A percentile compares a stretch with the other conserved stretches of the same genome.
phyloP scores from a whole-genome alignment of 305 asterid species.

The Salvia sclarea region DNA sequence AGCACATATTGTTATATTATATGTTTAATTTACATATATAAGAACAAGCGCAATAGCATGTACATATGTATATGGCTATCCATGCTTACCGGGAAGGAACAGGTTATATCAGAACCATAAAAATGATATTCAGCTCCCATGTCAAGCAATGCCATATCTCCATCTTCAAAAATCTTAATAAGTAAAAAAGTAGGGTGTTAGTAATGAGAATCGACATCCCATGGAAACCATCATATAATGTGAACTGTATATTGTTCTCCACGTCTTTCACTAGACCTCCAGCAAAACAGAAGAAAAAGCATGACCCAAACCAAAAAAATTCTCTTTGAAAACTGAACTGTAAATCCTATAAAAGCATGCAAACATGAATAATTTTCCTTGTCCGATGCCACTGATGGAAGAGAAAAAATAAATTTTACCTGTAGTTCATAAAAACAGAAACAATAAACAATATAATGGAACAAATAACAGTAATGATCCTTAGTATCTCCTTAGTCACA shows the following conservation, averaged over 20 bases:
- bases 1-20: not conserved
- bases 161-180: constrained; percentile 72
- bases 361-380: too few species aligned
- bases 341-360: not conserved
- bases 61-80: not conserved
- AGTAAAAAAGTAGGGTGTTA: constrained; percentile 15
- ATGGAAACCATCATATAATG: not conserved
- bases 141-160: constrained; percentile 93
- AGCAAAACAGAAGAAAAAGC: not conserved
- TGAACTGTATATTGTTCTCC: not conserved
- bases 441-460: too few species aligned
- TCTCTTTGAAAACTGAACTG: not conserved
- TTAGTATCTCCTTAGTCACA: too few species aligned
- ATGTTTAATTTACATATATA: not conserved
- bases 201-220: constrained; percentile 1
- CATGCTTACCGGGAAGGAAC: constrained; percentile 86
- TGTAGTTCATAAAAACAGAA: too few species aligned
- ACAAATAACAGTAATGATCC: too few species aligned
- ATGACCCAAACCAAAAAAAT: not conserved
- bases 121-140: constrained; percentile 98
- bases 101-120: constrained; percentile 97
- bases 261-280: not conserved
- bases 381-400: constrained; percentile 14
- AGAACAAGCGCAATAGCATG: not conserved
- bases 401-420: not conserved